Conservation (phyloP, 805 yeast genomes). For the Saccharomycopsis selenospora region DNA sequence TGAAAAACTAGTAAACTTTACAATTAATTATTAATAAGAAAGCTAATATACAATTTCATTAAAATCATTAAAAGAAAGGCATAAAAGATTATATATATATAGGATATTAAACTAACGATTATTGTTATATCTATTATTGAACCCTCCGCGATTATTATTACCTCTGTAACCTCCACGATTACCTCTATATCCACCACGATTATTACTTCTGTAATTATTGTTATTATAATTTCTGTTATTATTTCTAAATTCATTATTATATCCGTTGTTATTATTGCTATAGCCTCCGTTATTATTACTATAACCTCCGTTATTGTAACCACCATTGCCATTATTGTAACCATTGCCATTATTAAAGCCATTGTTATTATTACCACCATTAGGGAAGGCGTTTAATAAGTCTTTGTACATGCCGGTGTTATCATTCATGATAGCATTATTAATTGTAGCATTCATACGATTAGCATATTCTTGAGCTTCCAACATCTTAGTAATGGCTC, state of each 20-base stretch:
- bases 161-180: slow-evolving; percentile 20
- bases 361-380: slow-evolving; percentile 33
- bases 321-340: slow-evolving; percentile 10
- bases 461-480: slow-evolving; percentile 17
- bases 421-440: not conserved
- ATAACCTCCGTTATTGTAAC: slow-evolving; percentile 15
- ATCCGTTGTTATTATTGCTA: slow-evolving; percentile 21
- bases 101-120: too few species aligned
- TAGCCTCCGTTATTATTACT: slow-evolving; percentile 19
- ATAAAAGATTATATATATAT: too few species aligned
- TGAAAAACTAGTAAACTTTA: too few species aligned
- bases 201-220: slow-evolving; percentile 20
- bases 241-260: slow-evolving; percentile 21
- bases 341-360: slow-evolving; percentile 28
- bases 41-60: too few species aligned
- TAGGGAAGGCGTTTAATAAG: slow-evolving; percentile 24
- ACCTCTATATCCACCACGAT: slow-evolving; percentile 21
- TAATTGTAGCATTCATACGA: slow-evolving; percentile 8
- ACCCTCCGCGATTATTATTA: not conserved
- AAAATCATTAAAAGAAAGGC: too few species aligned
- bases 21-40: too few species aligned
- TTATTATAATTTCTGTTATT: slow-evolving; percentile 23
- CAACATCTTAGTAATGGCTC: slow-evolving; percentile 3
- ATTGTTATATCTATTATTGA: too few species aligned
- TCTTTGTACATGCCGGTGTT: slow-evolving; percentile 13